Conservation (phyloP, 345 rosid species). For the Aquilaria malaccensis region DNA sequence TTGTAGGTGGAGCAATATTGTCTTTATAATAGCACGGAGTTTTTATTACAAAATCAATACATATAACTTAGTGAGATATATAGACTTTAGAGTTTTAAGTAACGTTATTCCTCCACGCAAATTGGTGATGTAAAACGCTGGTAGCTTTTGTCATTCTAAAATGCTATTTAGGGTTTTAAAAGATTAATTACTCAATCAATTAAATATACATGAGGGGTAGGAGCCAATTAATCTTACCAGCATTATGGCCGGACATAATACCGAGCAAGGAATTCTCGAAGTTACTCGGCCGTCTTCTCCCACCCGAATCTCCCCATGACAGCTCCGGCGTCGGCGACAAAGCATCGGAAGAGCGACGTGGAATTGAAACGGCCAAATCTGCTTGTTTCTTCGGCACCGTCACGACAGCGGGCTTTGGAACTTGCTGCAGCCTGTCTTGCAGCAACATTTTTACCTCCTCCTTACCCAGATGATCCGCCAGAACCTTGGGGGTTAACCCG, state of each 20-base stretch:
- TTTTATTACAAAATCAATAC: no score
- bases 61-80: neutral
- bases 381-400: constrained; percentile 10
- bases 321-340: constrained; percentile 23
- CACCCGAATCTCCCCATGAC: constrained; percentile 21
- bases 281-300: constrained; percentile 34
- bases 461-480: constrained; percentile 75
- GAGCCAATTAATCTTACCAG: constrained; percentile 9
- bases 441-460: constrained; percentile 51
- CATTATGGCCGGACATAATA: constrained; percentile 52
- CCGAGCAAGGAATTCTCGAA: constrained; percentile 67
- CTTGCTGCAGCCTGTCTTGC: constrained; percentile 9
- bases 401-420: constrained; percentile 6
- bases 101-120: neutral
- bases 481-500: constrained; percentile 65
- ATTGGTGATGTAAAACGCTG: no score
- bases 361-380: constrained; percentile 14
- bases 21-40: no score
- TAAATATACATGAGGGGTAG: no score
- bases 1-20: no score
- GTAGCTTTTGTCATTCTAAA: no score
- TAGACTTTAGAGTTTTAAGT: neutral
- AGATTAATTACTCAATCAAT: no score
- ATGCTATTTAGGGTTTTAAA: no score
- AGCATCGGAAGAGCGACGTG: constrained; percentile 19